Evolutionary conservation across 139 green algal genomes (phyloP).

Genomic region (Micromonas commoda): DNA sequence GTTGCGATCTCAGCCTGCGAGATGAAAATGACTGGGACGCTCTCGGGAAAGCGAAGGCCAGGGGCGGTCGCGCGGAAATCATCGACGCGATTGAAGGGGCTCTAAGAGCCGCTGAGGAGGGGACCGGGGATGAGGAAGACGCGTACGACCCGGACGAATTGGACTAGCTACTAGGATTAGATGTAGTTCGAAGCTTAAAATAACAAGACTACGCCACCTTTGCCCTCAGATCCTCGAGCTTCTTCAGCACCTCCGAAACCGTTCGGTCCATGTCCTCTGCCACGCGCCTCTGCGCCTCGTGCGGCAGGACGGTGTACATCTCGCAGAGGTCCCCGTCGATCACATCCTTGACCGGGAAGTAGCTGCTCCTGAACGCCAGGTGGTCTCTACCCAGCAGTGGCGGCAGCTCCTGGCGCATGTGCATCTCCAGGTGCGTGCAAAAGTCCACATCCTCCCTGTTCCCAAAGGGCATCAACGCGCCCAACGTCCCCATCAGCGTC

Average conservation of each 20-base stretch:
- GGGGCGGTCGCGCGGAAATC: too few species aligned
- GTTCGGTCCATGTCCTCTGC: constrained; percentile 85
- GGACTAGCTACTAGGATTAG: too few species aligned
- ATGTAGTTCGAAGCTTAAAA: too few species aligned
- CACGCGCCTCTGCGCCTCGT: constrained; percentile 74
- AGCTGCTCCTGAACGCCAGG: constrained; percentile 79
- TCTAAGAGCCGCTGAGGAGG: too few species aligned
- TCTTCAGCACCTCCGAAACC: constrained; percentile 91
- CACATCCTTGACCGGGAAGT: constrained; percentile 88
- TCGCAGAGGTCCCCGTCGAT: constrained; percentile 95
- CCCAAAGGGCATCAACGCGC: constrained; percentile 80
- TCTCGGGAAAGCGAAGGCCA: too few species aligned
- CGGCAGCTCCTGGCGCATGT: constrained; percentile 84
- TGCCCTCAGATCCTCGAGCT: constrained; percentile 85
- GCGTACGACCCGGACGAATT: too few species aligned
- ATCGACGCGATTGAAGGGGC: too few species aligned
- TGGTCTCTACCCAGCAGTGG: constrained; percentile 89
- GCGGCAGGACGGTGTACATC: constrained; percentile 63
- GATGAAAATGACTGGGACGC: too few species aligned
- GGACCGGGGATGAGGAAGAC: too few species aligned
- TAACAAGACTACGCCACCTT: background rate
- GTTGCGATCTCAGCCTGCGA: too few species aligned
- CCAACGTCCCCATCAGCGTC: constrained; percentile 79
- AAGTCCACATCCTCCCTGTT: constrained; percentile 88
- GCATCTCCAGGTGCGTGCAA: constrained; percentile 97